phyloP scores from a whole-genome alignment of 306 rosid genomes.

The Sphenostylis stenocarpa region DNA sequence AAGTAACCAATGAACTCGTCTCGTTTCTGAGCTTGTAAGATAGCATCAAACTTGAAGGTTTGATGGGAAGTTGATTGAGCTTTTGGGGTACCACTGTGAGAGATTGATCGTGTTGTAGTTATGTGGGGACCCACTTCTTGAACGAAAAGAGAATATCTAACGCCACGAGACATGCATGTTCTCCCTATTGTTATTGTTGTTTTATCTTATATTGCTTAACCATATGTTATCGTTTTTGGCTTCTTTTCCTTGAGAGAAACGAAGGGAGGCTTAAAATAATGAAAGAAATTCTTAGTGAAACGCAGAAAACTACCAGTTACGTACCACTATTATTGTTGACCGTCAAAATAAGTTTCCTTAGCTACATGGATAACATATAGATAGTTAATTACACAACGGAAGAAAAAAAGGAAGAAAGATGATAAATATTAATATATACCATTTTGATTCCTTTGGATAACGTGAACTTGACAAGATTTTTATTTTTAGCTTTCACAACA shows the following conservation, averaged over 20 bases:
- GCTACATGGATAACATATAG: not conserved
- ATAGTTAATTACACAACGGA: not conserved
- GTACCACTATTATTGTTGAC: conserved; percentile 24
- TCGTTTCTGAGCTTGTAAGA: not conserved
- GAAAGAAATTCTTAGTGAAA: conserved; percentile 4
- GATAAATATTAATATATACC: not conserved
- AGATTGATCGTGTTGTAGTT: not conserved
- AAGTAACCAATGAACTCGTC: conserved; percentile 40
- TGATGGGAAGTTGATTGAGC: not conserved
- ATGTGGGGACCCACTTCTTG: conserved; percentile 47
- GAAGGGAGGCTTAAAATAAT: not conserved
- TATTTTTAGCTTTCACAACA: not conserved
- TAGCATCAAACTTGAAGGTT: conserved; percentile 11
- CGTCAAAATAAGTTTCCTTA: conserved; percentile 31
- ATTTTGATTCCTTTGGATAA: not conserved
- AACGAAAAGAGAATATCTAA: conserved; percentile 36
- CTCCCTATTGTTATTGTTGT: conserved; percentile 31
- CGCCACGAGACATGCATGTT: conserved; percentile 46
- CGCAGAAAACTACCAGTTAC: conserved; percentile 29
- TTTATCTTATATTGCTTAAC: conserved; percentile 39
- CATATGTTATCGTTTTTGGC: conserved; percentile 34
- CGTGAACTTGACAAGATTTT: not conserved
- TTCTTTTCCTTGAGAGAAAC: conserved; percentile 14
- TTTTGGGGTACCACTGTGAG: not conserved
- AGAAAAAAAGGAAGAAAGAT: not conserved